A percentile compares a stretch with the other conserved stretches of the same genome.
Evolutionary conservation across 2,329 filamentous ascomycete genomes (phyloP).

Genomic region (Nigrospora sphaerica): DNA sequence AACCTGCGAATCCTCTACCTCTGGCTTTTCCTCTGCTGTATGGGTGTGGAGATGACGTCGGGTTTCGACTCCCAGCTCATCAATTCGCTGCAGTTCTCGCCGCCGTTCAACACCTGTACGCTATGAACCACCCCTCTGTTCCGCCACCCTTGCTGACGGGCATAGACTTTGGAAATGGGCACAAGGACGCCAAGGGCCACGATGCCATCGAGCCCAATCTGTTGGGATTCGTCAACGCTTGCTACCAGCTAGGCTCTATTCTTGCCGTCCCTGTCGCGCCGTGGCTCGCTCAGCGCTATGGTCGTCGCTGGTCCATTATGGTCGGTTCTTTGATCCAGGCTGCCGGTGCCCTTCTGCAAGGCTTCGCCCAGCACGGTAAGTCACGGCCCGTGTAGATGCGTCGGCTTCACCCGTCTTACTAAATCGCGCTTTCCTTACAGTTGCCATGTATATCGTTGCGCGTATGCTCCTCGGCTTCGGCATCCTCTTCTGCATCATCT

Average conservation of each 20-base stretch:
- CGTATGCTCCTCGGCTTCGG: slow-evolving; percentile 55
- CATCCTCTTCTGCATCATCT: slow-evolving; percentile 52
- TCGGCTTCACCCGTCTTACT: neutral
- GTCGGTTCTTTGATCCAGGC: slow-evolving; percentile 47
- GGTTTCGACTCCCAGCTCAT: slow-evolving; percentile 39
- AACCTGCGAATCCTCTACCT: slow-evolving; percentile 51
- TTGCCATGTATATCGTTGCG: slow-evolving; percentile 50
- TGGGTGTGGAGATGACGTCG: slow-evolving; percentile 50
- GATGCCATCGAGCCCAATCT: slow-evolving; percentile 28
- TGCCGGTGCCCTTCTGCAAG: slow-evolving; percentile 47
- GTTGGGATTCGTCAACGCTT: slow-evolving; percentile 49
- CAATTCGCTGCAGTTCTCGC: slow-evolving; percentile 34
- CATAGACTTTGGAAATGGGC: slow-evolving; percentile 32
- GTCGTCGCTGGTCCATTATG: slow-evolving; percentile 50
- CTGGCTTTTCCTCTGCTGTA: slow-evolving; percentile 50
- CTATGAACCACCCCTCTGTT: neutral
- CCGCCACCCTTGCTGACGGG: neutral
- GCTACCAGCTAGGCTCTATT: slow-evolving; percentile 54
- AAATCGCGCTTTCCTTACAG: slow-evolving; percentile 6
- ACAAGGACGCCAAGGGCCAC: neutral
- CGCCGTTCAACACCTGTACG: slow-evolving; percentile 27
- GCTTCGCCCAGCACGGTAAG: slow-evolving; percentile 38
- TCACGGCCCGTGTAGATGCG: neutral
- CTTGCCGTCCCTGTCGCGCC: slow-evolving; percentile 51
- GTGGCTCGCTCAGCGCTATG: slow-evolving; percentile 45